These are phyloP conservation scores for Gautieria morchelliformis DNA, from an alignment of 768 basidiomycete genomes.

Conservation along the genomic window DNA sequence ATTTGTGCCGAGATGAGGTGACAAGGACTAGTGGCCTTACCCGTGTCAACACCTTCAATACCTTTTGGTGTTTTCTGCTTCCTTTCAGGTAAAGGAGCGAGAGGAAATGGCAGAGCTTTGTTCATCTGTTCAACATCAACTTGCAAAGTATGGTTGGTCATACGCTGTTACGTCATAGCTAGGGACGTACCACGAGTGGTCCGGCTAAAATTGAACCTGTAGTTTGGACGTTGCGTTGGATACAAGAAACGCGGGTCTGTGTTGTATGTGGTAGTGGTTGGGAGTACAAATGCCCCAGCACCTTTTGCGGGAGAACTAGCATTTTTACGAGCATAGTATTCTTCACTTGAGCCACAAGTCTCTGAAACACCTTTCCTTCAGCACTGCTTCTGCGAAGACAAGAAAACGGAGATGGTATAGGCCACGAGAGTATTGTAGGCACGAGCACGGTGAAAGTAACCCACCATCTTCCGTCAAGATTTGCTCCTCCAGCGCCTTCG, in stretches of 20 bases:
- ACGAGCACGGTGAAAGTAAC: not conserved
- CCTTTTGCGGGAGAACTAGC: not conserved
- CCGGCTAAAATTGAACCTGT: not conserved
- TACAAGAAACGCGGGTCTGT: not conserved
- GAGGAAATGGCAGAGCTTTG: not conserved
- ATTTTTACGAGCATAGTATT: not conserved
- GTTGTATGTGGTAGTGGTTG: not conserved
- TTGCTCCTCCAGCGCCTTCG: constrained; percentile 1
- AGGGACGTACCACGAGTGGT: not conserved
- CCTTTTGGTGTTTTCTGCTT: not conserved
- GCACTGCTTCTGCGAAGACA: not conserved
- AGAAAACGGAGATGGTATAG: not conserved
- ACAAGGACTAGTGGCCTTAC: too few species aligned
- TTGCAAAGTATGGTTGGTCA: not conserved
- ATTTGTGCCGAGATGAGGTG: too few species aligned
- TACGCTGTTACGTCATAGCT: not conserved
- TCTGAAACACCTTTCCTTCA: not conserved
- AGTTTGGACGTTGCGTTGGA: not conserved
- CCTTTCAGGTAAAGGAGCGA: not conserved
- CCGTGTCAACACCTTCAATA: not conserved
- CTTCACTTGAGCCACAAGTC: constrained; percentile 1
- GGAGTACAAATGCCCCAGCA: not conserved
- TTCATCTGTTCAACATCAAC: not conserved
- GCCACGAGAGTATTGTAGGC: too few species aligned
- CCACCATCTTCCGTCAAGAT: not conserved